phyloP scores from a whole-genome alignment of 257 asterid genomes.

The Rubia yunnanensis region DNA sequence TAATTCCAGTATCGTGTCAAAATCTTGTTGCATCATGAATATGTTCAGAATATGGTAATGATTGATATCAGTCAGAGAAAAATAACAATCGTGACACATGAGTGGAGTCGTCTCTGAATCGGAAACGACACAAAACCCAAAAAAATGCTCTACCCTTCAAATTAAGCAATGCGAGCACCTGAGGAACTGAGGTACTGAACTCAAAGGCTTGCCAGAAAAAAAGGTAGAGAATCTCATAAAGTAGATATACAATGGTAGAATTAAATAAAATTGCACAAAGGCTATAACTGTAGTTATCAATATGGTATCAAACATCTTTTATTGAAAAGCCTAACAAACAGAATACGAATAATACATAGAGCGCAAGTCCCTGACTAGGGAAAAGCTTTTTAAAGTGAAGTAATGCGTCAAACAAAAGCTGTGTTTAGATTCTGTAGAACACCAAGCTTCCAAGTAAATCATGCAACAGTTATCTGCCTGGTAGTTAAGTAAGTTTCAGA shows the following conservation, averaged over 20 bases:
- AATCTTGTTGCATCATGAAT: no score
- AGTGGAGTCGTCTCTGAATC: no score
- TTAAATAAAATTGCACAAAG: constrained; percentile 24
- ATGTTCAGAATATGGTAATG: no score
- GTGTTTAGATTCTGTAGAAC: not conserved
- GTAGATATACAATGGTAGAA: constrained; percentile 4
- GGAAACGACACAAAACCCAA: no score
- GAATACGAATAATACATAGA: not conserved
- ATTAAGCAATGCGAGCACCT: not conserved
- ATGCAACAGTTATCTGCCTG: not conserved
- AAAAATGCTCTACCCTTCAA: no score
- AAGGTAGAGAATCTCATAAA: constrained; percentile 30
- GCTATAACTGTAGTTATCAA: constrained; percentile 33
- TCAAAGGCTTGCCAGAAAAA: constrained; percentile 8
- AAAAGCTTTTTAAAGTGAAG: constrained; percentile 9
- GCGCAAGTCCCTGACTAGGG: not conserved
- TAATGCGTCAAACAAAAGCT: constrained; percentile 17
- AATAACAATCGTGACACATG: no score
- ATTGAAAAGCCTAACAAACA: not conserved
- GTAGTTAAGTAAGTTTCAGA: not conserved
- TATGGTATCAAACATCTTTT: constrained; percentile 21
- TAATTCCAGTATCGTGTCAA: no score
- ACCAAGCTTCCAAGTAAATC: constrained; percentile 6
- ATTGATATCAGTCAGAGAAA: no score
- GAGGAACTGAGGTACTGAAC: not conserved